A percentile compares a stretch with the other conserved stretches of the same genome.
Conservation (phyloP, 352 stramenopile species). For the Phytophthora aleatoria region DNA sequence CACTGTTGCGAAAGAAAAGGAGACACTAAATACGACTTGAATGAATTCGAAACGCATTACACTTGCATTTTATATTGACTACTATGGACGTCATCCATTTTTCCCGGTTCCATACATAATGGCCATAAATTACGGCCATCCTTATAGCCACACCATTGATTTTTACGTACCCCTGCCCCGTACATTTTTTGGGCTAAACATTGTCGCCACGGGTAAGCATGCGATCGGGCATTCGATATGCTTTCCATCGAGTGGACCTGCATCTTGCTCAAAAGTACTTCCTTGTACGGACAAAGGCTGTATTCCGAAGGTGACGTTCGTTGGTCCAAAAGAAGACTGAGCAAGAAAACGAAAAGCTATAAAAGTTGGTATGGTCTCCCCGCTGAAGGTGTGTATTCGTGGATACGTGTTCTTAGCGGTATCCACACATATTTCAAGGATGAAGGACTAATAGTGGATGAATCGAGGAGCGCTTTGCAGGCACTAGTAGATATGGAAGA, state of each 20-base stretch:
- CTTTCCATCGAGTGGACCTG: constrained; percentile 3
- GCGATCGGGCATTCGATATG: constrained; percentile 7
- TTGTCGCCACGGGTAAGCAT: constrained; percentile 5
- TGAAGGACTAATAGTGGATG: constrained; percentile 1
- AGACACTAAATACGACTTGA: too few species aligned
- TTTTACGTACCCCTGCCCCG: too few species aligned
- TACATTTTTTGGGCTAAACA: neutral
- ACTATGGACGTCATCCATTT: too few species aligned
- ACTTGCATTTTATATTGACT: too few species aligned
- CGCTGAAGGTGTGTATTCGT: constrained; percentile 8
- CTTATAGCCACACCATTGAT: too few species aligned
- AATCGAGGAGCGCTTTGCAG: neutral
- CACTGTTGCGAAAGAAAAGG: too few species aligned
- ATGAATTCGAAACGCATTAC: too few species aligned
- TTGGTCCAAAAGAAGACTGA: constrained; percentile 4
- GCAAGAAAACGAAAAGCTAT: neutral
- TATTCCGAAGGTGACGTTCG: constrained; percentile 9
- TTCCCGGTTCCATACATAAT: too few species aligned
- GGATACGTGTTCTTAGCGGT: constrained; percentile 1
- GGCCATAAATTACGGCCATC: too few species aligned
- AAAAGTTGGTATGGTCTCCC: constrained; percentile 3
- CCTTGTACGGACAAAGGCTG: neutral
- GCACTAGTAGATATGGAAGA: too few species aligned
- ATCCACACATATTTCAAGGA: constrained; percentile 10
- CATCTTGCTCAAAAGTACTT: neutral